Percentiles rank a stretch among this genome's conserved stretches.
Conservation (phyloP, 805 yeast species). For the Candida lessepsii region DNA sequence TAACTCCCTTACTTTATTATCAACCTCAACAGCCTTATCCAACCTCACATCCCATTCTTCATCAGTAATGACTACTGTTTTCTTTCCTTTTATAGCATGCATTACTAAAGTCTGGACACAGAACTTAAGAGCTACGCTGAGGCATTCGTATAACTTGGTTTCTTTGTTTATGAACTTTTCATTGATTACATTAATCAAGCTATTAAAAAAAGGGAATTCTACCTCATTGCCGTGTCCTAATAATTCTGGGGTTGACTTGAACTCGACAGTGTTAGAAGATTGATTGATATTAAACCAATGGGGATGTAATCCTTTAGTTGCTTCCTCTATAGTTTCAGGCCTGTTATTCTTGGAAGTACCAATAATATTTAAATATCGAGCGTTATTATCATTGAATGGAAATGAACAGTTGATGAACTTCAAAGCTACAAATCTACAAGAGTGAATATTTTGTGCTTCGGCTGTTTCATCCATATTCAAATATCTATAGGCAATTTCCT, state of each 20-base stretch:
- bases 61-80: slow-evolving; percentile 62
- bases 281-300: slow-evolving; percentile 63
- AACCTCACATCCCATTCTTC: slow-evolving; percentile 71
- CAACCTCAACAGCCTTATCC: slow-evolving; percentile 66
- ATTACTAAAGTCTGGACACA: slow-evolving; percentile 60
- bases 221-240: slow-evolving; percentile 40
- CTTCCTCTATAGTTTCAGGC: slow-evolving; percentile 77
- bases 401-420: slow-evolving; percentile 64
- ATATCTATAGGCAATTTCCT: slow-evolving; percentile 31
- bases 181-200: slow-evolving; percentile 28
- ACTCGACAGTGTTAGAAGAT: slow-evolving; percentile 44
- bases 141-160: slow-evolving; percentile 25
- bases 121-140: slow-evolving; percentile 48
- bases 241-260: slow-evolving; percentile 43
- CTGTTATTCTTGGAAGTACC: slow-evolving; percentile 60
- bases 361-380: slow-evolving; percentile 63
- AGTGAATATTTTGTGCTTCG: slow-evolving; percentile 31
- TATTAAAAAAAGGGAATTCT: slow-evolving; percentile 55
- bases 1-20: slow-evolving; percentile 44
- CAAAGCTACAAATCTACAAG: slow-evolving; percentile 62
- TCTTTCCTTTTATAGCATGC: slow-evolving; percentile 52
- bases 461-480: slow-evolving; percentile 19
- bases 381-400: slow-evolving; percentile 64
- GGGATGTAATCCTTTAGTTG: slow-evolving; percentile 77
- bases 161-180: slow-evolving; percentile 16